These are phyloP conservation scores for Colletotrichum tropicicola DNA, from an alignment of 2,329 filamentous ascomycete genomes.

Conservation along the genomic window DNA sequence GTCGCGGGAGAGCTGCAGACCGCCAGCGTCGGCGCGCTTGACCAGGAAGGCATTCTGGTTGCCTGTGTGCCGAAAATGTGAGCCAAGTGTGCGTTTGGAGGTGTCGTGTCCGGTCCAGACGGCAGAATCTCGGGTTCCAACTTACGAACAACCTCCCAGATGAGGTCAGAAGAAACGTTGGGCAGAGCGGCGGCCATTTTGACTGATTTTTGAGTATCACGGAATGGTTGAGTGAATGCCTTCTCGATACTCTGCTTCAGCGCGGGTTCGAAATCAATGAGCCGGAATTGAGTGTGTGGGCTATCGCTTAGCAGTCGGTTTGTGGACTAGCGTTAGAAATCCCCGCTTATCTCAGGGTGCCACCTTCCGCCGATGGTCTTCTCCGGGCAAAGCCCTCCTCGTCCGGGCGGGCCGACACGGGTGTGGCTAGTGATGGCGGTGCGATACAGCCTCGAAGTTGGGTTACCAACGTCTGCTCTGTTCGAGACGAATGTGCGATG, in stretches of 20 bases:
- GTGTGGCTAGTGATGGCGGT: slow-evolving; percentile 28
- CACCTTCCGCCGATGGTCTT: background rate
- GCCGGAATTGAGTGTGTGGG: slow-evolving; percentile 46
- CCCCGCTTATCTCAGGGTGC: background rate
- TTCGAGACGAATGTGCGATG: too few relatives aligned
- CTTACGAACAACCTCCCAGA: slow-evolving; percentile 97
- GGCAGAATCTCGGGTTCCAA: slow-evolving; percentile 42
- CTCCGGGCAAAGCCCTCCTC: slow-evolving; percentile 26
- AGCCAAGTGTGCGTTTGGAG: background rate
- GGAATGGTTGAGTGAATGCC: slow-evolving; percentile 33
- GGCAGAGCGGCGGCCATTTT: slow-evolving; percentile 67
- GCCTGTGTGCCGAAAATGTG: slow-evolving; percentile 61
- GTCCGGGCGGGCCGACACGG: background rate
- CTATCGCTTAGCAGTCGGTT: slow-evolving; percentile 41
- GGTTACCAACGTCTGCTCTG: too few relatives aligned
- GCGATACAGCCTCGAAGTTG: too few relatives aligned
- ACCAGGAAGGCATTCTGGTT: slow-evolving; percentile 90
- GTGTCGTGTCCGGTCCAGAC: background rate
- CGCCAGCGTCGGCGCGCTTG: slow-evolving; percentile 84
- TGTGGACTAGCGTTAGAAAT: slow-evolving; percentile 11
- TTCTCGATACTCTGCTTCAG: slow-evolving; percentile 26
- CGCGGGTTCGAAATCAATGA: slow-evolving; percentile 35
- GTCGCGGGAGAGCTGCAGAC: slow-evolving; percentile 91
- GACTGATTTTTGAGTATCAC: slow-evolving; percentile 49
- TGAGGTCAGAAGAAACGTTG: slow-evolving; percentile 87